Conservation (phyloP, 1,139 yeast species). For the Nakaseomyces sp. region DNA sequence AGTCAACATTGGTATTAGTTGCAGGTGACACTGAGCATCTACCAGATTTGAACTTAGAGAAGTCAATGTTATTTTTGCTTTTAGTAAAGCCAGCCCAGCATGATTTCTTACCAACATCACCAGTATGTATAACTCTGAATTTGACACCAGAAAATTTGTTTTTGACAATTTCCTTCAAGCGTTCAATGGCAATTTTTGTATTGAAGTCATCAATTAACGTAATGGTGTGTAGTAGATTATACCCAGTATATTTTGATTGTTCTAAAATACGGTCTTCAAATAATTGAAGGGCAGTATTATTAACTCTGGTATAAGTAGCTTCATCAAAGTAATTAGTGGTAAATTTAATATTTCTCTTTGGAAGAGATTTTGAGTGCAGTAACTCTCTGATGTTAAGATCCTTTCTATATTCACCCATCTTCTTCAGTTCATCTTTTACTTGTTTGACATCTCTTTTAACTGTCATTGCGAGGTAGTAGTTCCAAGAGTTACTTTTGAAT, state of each 20-base stretch:
- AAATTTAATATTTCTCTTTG: slow-evolving; percentile 22
- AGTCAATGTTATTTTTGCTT: not conserved
- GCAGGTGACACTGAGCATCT: slow-evolving; percentile 1
- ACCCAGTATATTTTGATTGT: slow-evolving; percentile 11
- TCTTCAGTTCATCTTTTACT: slow-evolving; percentile 19
- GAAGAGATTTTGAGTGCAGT: slow-evolving; percentile 26
- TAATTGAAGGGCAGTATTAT: slow-evolving; percentile 13
- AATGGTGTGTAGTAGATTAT: slow-evolving; percentile 25
- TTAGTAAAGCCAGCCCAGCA: slow-evolving; percentile 9
- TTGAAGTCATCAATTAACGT: slow-evolving; percentile 28
- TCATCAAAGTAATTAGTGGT: slow-evolving; percentile 30
- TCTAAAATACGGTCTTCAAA: slow-evolving; percentile 15
- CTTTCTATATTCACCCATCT: slow-evolving; percentile 5
- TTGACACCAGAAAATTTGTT: slow-evolving; percentile 25
- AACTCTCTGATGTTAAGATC: slow-evolving; percentile 24
- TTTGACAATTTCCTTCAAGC: slow-evolving; percentile 16
- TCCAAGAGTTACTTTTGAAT: slow-evolving; percentile 29
- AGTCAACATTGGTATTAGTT: slow-evolving; percentile 1
- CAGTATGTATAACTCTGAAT: slow-evolving; percentile 24
- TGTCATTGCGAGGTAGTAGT: slow-evolving; percentile 28
- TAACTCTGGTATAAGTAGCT: slow-evolving; percentile 21
- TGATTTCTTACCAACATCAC: slow-evolving; percentile 10
- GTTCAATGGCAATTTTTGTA: slow-evolving; percentile 15
- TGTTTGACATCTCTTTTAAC: slow-evolving; percentile 26
- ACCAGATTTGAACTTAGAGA: not conserved